These are phyloP conservation scores for Cryptosporidium ryanae DNA, from an alignment of 169 alveolate genomes.

Conservation along the genomic window DNA sequence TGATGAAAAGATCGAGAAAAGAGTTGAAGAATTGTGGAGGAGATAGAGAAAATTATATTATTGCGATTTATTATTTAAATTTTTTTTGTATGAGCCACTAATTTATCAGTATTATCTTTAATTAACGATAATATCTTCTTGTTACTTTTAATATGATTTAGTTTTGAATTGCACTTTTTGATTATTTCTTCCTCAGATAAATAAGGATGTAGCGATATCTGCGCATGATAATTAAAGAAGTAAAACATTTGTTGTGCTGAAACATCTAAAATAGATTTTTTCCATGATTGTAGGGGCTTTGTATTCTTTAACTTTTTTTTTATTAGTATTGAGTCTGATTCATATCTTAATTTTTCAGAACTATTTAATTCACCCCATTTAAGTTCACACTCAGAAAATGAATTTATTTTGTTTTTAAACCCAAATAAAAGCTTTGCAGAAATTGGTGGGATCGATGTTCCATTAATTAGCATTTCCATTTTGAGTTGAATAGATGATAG, in stretches of 20 bases:
- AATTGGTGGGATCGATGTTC: constrained; percentile 31
- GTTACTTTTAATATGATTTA: constrained; percentile 3
- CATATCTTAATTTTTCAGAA: constrained; percentile 5
- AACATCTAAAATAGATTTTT: background rate
- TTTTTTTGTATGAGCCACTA: background rate
- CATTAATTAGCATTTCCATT: constrained; percentile 34
- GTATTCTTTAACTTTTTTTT: background rate
- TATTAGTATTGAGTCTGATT: background rate
- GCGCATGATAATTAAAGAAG: constrained; percentile 38
- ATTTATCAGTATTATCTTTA: background rate
- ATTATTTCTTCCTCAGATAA: constrained; percentile 42
- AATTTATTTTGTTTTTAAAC: background rate
- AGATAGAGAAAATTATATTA: constrained; percentile 5
- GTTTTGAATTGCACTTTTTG: constrained; percentile 12
- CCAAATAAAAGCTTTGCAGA: constrained; percentile 55
- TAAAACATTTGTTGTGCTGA: constrained; percentile 34
- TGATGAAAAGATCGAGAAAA: background rate
- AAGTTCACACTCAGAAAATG: constrained; percentile 35
- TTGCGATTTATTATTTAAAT: background rate
- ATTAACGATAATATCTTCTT: constrained; percentile 3
- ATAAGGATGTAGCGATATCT: constrained; percentile 17
- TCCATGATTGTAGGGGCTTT: constrained; percentile 33
- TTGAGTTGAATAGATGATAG: background rate
- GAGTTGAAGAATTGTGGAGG: constrained; percentile 2
- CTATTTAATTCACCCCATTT: constrained; percentile 20